Evolutionary conservation across 768 basidiomycete genomes (phyloP).

Genomic region (Galerina marginata): DNA sequence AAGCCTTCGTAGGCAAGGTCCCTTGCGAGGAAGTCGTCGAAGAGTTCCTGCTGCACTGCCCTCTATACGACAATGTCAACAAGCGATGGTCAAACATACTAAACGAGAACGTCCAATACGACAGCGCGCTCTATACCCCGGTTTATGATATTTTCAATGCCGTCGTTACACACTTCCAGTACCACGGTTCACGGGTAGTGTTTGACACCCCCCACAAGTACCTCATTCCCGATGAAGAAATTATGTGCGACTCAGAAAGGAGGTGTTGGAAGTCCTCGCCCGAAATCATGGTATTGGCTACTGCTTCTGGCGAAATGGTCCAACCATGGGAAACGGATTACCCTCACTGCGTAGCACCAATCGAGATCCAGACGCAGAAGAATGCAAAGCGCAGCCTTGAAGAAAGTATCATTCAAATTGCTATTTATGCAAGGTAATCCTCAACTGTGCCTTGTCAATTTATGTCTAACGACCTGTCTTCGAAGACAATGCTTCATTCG

Average conservation of each 20-base stretch:
- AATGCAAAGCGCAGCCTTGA: background rate
- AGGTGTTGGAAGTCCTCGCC: background rate
- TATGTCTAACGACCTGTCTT: background rate
- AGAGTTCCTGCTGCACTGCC: background rate
- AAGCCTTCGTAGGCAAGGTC: background rate
- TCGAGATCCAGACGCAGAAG: conserved; percentile 1
- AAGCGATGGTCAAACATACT: conserved; percentile 4
- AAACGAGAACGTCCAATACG: background rate
- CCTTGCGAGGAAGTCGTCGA: background rate
- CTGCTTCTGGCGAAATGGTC: background rate
- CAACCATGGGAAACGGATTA: background rate
- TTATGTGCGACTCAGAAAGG: background rate
- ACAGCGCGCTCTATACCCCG: background rate
- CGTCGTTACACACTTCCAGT: background rate
- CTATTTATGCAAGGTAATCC: conserved; percentile 18
- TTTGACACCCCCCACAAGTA: background rate
- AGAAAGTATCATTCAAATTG: conserved; percentile 3
- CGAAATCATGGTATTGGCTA: background rate
- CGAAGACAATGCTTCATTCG: conserved; percentile 18
- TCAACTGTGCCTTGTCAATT: background rate
- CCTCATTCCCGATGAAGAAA: background rate
- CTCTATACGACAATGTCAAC: background rate
- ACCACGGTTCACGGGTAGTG: background rate
- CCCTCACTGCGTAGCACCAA: background rate
- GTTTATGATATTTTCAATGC: conserved; percentile 2